Conservation (phyloP, 495 filamentous ascomycete species). For the Hyaloscypha finlandica region DNA sequence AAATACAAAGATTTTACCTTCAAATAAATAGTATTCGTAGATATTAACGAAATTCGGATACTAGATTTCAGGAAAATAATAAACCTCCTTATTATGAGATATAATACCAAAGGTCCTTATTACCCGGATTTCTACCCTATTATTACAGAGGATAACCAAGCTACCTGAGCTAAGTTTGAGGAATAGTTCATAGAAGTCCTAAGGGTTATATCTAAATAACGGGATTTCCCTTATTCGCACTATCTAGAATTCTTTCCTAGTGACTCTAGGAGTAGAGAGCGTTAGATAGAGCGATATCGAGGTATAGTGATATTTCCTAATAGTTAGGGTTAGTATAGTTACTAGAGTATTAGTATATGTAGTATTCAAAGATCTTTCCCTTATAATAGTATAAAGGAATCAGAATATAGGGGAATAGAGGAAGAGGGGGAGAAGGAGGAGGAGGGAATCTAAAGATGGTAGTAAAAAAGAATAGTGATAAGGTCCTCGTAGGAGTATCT, state of each 20-base stretch:
- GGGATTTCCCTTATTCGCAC: slow-evolving; percentile 17
- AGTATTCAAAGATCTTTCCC: neutral
- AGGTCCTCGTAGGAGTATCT: too few species aligned
- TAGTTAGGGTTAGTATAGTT: slow-evolving; percentile 7
- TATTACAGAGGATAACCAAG: slow-evolving; percentile 16
- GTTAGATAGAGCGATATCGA: slow-evolving; percentile 6
- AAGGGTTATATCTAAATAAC: slow-evolving; percentile 16
- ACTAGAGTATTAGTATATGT: neutral
- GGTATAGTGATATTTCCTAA: slow-evolving; percentile 6
- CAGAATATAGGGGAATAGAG: too few species aligned
- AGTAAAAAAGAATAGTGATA: too few species aligned
- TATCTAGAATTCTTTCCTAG: slow-evolving; percentile 20
- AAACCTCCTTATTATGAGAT: neutral
- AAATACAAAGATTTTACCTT: slow-evolving; percentile 15
- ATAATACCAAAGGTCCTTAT: slow-evolving; percentile 11
- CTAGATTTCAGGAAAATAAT: slow-evolving; percentile 20
- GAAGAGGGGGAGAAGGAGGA: too few species aligned
- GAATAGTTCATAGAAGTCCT: slow-evolving; percentile 24
- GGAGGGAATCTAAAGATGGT: too few species aligned
- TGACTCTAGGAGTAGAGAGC: slow-evolving; percentile 7
- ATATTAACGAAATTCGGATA: slow-evolving; percentile 18
- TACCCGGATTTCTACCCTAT: slow-evolving; percentile 8
- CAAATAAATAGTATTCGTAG: slow-evolving; percentile 5
- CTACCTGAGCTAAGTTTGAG: slow-evolving; percentile 2
- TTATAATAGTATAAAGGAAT: too few species aligned